Evolutionary conservation across 768 basidiomycete species (phyloP).

Genomic region (Amanita inopinata): DNA sequence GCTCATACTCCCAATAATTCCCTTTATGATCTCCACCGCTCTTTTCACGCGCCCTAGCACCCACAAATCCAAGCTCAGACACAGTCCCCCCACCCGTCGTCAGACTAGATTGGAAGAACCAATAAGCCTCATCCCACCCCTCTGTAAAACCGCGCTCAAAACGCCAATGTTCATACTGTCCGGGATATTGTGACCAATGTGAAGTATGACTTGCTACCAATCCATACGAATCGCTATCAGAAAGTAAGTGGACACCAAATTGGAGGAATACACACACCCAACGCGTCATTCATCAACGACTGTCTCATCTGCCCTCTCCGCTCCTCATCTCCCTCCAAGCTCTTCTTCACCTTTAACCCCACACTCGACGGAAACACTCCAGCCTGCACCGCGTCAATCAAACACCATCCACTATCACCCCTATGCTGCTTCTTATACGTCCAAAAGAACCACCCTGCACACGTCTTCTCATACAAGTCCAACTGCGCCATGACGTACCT

Average conservation of each 20-base stretch:
- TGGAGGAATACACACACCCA: constrained; percentile 17
- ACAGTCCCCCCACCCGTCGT: constrained; percentile 16
- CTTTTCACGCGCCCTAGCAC: constrained; percentile 45
- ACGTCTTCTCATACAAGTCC: constrained; percentile 48
- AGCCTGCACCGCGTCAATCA: constrained; percentile 50
- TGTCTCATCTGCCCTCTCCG: constrained; percentile 17
- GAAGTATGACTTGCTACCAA: constrained; percentile 25
- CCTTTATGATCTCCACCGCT: constrained; percentile 33
- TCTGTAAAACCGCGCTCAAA: constrained; percentile 55
- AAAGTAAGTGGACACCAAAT: neutral
- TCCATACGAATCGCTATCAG: constrained; percentile 3
- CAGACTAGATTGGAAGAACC: constrained; percentile 33
- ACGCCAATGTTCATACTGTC: constrained; percentile 56
- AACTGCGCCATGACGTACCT: constrained; percentile 56
- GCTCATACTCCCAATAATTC: constrained; percentile 62
- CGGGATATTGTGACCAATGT: constrained; percentile 39
- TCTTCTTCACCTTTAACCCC: constrained; percentile 28
- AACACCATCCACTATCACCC: constrained; percentile 70
- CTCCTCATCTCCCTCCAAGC: constrained; percentile 13
- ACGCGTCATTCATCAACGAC: constrained; percentile 20
- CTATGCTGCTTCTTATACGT: constrained; percentile 62
- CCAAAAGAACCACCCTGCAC: constrained; percentile 81
- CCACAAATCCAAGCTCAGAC: constrained; percentile 56
- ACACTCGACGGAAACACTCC: constrained; percentile 52
- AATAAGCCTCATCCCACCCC: constrained; percentile 67